Percentiles rank a stretch among this genome's conserved stretches.
phyloP scores from a whole-genome alignment of 805 yeast genomes.

The Barnettozyma populi region DNA sequence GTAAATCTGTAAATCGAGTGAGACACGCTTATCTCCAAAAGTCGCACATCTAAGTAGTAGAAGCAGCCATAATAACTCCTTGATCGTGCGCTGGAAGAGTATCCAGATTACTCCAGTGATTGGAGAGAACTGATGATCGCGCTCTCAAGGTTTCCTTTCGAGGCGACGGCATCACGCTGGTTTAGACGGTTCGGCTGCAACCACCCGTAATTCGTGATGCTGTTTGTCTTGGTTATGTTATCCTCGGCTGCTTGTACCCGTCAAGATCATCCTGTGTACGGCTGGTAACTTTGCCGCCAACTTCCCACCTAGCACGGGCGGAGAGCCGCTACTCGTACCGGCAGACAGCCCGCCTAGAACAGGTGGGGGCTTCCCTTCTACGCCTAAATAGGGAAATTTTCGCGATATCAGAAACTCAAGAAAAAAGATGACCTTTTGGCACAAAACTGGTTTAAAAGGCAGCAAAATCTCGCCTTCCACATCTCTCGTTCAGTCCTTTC shows the following conservation, averaged over 20 bases:
- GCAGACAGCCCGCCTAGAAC: not conserved
- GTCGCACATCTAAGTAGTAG: no score
- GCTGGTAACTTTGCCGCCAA: no score
- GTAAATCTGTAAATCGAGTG: no score
- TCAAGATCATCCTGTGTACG: no score
- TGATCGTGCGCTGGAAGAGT: no score
- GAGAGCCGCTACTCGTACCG: not conserved
- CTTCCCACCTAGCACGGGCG: not conserved
- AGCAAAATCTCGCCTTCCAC: not conserved
- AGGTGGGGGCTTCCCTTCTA: not conserved
- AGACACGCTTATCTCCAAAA: no score
- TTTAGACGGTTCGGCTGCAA: not conserved
- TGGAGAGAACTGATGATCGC: not conserved
- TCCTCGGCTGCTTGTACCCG: not conserved
- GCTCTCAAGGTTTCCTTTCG: not conserved
- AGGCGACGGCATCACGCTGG: not conserved
- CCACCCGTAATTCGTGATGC: not conserved
- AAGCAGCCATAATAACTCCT: no score
- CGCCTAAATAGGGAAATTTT: conserved; percentile 2
- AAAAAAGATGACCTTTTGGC: conserved; percentile 4
- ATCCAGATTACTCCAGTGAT: no score
- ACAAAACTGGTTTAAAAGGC: conserved; percentile 1
- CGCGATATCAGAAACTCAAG: not conserved
- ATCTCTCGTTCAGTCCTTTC: not conserved
- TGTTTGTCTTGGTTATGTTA: not conserved